A percentile compares a stretch with the other conserved stretches of the same genome.
phyloP scores from a whole-genome alignment of 1,139 yeast genomes.

The Taiozyma sp. region DNA sequence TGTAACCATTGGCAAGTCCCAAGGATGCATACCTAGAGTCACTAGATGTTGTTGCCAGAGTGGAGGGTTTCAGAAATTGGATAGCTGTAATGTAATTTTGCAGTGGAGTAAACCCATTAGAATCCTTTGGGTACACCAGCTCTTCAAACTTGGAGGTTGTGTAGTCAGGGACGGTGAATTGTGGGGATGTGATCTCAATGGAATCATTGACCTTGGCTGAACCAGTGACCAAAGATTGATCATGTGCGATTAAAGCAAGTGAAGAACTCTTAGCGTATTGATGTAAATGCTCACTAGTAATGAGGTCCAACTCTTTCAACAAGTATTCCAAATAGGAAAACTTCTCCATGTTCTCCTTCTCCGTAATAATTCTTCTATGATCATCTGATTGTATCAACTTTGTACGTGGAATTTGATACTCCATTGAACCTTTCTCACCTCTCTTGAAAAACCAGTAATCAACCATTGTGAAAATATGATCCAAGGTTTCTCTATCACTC shows the following conservation, averaged over 20 bases:
- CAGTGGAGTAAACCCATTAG: constrained; percentile 25
- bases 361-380: neutral
- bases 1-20: constrained; percentile 25
- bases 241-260: constrained; percentile 1
- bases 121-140: constrained; percentile 24
- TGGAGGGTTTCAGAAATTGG: constrained; percentile 22
- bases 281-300: constrained; percentile 5
- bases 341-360: neutral
- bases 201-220: constrained; percentile 10
- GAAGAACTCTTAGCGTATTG: constrained; percentile 1
- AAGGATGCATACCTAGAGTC: constrained; percentile 13
- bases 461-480: constrained; percentile 15
- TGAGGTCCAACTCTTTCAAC: constrained; percentile 5
- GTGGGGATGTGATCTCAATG: constrained; percentile 12
- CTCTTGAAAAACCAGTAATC: constrained; percentile 19
- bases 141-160: constrained; percentile 29
- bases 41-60: neutral
- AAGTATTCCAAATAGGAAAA: constrained; percentile 6
- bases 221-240: constrained; percentile 3
- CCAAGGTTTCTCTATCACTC: constrained; percentile 7
- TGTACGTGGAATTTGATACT: constrained; percentile 10
- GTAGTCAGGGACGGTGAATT: constrained; percentile 19
- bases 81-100: constrained; percentile 27
- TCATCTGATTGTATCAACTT: neutral
- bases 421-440: constrained; percentile 15